phyloP scores from a whole-genome alignment of 1,284 basidiomycete species.

The Boletus mariae region DNA sequence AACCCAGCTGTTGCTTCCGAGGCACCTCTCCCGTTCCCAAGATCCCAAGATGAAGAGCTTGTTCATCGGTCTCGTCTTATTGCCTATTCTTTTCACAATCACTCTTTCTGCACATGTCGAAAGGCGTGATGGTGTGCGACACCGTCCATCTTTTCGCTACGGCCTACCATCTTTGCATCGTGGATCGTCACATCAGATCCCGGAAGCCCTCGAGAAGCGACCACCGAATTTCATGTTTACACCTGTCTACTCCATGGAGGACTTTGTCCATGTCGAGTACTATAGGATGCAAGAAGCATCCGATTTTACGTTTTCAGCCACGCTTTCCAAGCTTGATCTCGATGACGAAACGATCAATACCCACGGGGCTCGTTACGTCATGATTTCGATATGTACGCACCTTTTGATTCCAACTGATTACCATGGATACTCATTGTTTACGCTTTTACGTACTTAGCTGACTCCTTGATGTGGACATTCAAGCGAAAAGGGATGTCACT shows the following conservation, averaged over 20 bases:
- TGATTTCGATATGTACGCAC: constrained; percentile 3
- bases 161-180: background rate
- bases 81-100: constrained; percentile 1
- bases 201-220: background rate
- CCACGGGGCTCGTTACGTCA: constrained; percentile 2
- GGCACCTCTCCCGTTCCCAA: background rate
- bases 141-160: background rate
- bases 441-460: background rate
- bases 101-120: constrained; percentile 2
- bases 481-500: constrained; percentile 1
- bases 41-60: background rate
- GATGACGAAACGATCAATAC: background rate
- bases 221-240: constrained; percentile 6
- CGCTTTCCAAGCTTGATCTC: constrained; percentile 1
- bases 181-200: constrained; percentile 5
- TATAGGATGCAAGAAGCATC: background rate
- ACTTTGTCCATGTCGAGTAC: background rate
- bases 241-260: background rate
- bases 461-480: constrained; percentile 1
- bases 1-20: background rate
- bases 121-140: background rate
- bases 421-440: background rate
- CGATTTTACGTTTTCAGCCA: constrained; percentile 1
- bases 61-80: background rate
- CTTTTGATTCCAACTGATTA: background rate